A percentile compares a stretch with the other conserved stretches of the same genome.
Evolutionary conservation across 1,284 basidiomycete genomes (phyloP).

Genomic region (Sporisorium scitamineum): DNA sequence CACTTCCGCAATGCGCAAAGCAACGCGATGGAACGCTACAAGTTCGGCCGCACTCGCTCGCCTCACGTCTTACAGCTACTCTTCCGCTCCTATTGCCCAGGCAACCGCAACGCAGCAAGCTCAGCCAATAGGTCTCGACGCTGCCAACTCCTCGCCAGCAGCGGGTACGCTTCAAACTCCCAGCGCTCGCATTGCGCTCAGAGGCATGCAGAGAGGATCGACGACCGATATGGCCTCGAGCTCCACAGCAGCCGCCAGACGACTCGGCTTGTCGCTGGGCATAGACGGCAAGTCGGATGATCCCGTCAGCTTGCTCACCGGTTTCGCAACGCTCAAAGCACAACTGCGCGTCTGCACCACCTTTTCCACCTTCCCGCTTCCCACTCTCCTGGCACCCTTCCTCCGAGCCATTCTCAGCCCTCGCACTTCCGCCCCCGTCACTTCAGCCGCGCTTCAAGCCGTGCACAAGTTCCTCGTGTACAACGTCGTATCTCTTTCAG

Average conservation of each 20-base stretch:
- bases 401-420: conserved; percentile 92
- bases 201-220: conserved; percentile 35
- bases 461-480: conserved; percentile 88
- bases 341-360: conserved; percentile 71
- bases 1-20: conserved; percentile 93
- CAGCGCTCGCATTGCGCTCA: conserved; percentile 34
- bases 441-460: conserved; percentile 85
- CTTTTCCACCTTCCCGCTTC: conserved; percentile 55
- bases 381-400: conserved; percentile 73
- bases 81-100: conserved; percentile 24
- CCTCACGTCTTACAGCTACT: conserved; percentile 53
- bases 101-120: conserved; percentile 5
- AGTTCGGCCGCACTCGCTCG: conserved; percentile 34
- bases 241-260: conserved; percentile 26
- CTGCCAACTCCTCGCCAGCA: background rate
- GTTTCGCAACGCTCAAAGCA: conserved; percentile 87
- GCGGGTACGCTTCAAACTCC: background rate
- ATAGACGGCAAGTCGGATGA: conserved; percentile 41
- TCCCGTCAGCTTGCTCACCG: conserved; percentile 77
- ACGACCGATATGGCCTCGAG: conserved; percentile 18
- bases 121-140: background rate
- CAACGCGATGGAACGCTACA: conserved; percentile 54
- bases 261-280: conserved; percentile 29
- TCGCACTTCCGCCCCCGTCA: conserved; percentile 92
- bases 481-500: conserved; percentile 76